phyloP scores from a whole-genome alignment of 2,329 filamentous ascomycete genomes.

The Nemania sp. region DNA sequence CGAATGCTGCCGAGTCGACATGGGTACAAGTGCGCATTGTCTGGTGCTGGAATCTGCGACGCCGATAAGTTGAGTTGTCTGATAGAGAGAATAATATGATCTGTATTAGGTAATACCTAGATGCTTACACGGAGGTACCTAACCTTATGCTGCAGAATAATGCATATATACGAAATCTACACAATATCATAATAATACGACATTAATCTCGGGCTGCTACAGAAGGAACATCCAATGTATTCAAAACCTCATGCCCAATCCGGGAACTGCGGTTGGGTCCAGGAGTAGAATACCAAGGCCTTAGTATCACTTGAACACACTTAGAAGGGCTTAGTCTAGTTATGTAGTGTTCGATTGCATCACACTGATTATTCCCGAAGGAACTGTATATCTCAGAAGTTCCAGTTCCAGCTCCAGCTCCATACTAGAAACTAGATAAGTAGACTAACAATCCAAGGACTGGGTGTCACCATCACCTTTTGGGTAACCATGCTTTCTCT shows the following conservation, averaged over 20 bases:
- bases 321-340: background rate
- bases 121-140: no score
- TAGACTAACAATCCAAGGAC: background rate
- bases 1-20: no score
- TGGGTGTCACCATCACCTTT: background rate
- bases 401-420: background rate
- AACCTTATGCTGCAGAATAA: no score
- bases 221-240: no score
- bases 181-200: no score
- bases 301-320: background rate
- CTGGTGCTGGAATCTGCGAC: background rate
- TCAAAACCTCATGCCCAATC: no score
- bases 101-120: no score
- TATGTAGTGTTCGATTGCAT: background rate
- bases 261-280: background rate
- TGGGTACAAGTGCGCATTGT: background rate
- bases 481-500: background rate
- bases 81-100: no score
- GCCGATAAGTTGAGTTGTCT: background rate
- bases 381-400: background rate
- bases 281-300: background rate
- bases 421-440: no score
- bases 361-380: slow-evolving; percentile 16
- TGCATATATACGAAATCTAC: no score
- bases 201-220: no score